Conservation (phyloP, 1,139 yeast genomes). For the Kodamaea fungicola region DNA sequence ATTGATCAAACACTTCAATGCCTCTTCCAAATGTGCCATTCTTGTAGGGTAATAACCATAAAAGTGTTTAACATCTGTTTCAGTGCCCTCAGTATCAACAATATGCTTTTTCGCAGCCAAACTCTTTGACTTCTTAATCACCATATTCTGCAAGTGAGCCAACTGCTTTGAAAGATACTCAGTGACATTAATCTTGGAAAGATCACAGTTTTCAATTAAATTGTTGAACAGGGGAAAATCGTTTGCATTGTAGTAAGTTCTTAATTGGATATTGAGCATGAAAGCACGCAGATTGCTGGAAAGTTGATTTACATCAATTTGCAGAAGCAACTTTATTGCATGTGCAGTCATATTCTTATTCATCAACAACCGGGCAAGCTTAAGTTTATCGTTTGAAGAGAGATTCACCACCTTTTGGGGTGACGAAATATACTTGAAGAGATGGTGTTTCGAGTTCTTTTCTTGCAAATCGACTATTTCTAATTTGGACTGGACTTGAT, state of each 20-base stretch:
- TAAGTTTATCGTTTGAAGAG: slow-evolving; percentile 26
- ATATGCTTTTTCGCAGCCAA: slow-evolving; percentile 5
- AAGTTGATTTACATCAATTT: slow-evolving; percentile 14
- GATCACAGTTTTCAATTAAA: slow-evolving; percentile 27
- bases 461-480: slow-evolving; percentile 21
- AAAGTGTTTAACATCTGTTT: not conserved
- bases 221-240: slow-evolving; percentile 19
- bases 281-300: slow-evolving; percentile 4
- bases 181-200: slow-evolving; percentile 27
- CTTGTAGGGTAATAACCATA: slow-evolving; percentile 1
- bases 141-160: slow-evolving; percentile 24
- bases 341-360: slow-evolving; percentile 26
- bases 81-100: not conserved
- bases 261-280: slow-evolving; percentile 7
- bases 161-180: slow-evolving; percentile 36
- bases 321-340: slow-evolving; percentile 21
- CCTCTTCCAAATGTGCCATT: slow-evolving; percentile 6
- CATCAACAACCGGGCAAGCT: slow-evolving; percentile 29
- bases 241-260: slow-evolving; percentile 4
- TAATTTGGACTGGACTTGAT: slow-evolving; percentile 14
- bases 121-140: slow-evolving; percentile 14
- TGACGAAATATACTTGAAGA: slow-evolving; percentile 6
- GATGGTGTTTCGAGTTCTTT: slow-evolving; percentile 10
- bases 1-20: slow-evolving; percentile 20
- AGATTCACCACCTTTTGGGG: slow-evolving; percentile 8